phyloP scores from a whole-genome alignment of 2,329 filamentous ascomycete species.

The Colletotrichum costaricense region DNA sequence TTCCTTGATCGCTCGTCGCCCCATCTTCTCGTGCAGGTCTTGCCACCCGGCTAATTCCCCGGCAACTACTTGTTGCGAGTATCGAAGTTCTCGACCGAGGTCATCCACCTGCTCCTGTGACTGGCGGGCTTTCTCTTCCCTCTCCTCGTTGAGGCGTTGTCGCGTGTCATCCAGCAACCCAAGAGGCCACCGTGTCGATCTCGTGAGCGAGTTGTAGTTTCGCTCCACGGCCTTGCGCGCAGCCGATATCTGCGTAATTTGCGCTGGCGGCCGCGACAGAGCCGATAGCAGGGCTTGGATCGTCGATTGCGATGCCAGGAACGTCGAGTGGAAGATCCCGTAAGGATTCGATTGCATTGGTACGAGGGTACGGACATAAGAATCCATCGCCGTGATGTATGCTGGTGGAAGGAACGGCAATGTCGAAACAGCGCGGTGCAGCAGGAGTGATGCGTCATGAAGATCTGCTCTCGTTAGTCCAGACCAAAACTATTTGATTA shows the following conservation, averaged over 20 bases:
- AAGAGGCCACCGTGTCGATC: constrained; percentile 83
- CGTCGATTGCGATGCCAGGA: constrained; percentile 85
- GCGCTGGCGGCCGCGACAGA: constrained; percentile 80
- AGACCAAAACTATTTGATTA: background rate
- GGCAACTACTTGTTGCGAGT: constrained; percentile 94
- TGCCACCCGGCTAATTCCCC: constrained; percentile 94
- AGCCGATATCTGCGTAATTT: constrained; percentile 81
- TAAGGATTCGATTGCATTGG: constrained; percentile 81
- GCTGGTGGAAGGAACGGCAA: constrained; percentile 74
- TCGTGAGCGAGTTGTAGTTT: constrained; percentile 78
- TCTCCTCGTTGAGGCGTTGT: constrained; percentile 83
- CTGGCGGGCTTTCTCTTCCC: constrained; percentile 81
- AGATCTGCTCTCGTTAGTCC: constrained; percentile 63
- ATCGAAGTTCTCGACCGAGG: constrained; percentile 84
- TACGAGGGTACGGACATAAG: constrained; percentile 74
- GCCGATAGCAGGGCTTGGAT: constrained; percentile 84
- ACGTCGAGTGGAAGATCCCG: constrained; percentile 77
- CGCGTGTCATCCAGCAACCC: constrained; percentile 88
- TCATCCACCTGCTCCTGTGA: constrained; percentile 77
- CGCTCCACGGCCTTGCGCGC: constrained; percentile 82
- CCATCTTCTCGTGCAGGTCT: constrained; percentile 84
- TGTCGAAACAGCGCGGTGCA: constrained; percentile 63
- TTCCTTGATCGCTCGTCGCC: constrained; percentile 77
- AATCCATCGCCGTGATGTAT: constrained; percentile 77
- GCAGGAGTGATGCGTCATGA: constrained; percentile 70